Evolutionary conservation across 192 early-diverging fungal genomes (phyloP).

Genomic region (Linnemannia schmuckeri): DNA sequence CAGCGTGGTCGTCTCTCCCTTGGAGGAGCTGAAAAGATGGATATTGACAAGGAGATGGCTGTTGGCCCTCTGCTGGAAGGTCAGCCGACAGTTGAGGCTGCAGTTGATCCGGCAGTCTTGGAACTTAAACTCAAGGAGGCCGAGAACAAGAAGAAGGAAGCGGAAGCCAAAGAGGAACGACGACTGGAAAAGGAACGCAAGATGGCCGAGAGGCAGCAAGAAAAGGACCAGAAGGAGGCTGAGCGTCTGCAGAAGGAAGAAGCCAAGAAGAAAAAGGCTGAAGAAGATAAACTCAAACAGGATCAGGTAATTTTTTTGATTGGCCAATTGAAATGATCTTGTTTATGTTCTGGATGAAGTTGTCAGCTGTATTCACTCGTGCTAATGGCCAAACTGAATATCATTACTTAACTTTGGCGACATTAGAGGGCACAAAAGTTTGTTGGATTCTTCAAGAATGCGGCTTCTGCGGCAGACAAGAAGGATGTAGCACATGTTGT

Average conservation of each 20-base stretch:
- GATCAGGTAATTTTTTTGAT: slow-evolving; percentile 21
- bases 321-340: background rate
- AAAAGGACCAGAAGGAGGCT: slow-evolving; percentile 57
- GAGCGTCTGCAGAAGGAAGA: slow-evolving; percentile 54
- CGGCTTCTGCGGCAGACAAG: slow-evolving; percentile 31
- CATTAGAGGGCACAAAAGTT: slow-evolving; percentile 54
- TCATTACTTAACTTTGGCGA: slow-evolving; percentile 16
- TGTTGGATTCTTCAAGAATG: slow-evolving; percentile 52
- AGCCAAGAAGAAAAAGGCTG: slow-evolving; percentile 59
- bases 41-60: slow-evolving; percentile 18
- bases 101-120: slow-evolving; percentile 33
- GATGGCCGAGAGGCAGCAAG: slow-evolving; percentile 41
- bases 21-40: slow-evolving; percentile 21
- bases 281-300: slow-evolving; percentile 41
- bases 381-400: too few relatives aligned
- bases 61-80: slow-evolving; percentile 18
- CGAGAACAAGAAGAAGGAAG: slow-evolving; percentile 57
- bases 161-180: slow-evolving; percentile 51
- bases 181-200: slow-evolving; percentile 58
- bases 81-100: slow-evolving; percentile 34
- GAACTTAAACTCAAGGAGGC: slow-evolving; percentile 41
- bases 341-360: background rate
- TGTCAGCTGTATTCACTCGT: too few relatives aligned
- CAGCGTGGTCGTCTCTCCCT: slow-evolving; percentile 3
- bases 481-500: slow-evolving; percentile 23